Evolutionary conservation across 225 moss, liverwort and hornwort species (phyloP).

Genomic region (Marchantia paleacea): DNA sequence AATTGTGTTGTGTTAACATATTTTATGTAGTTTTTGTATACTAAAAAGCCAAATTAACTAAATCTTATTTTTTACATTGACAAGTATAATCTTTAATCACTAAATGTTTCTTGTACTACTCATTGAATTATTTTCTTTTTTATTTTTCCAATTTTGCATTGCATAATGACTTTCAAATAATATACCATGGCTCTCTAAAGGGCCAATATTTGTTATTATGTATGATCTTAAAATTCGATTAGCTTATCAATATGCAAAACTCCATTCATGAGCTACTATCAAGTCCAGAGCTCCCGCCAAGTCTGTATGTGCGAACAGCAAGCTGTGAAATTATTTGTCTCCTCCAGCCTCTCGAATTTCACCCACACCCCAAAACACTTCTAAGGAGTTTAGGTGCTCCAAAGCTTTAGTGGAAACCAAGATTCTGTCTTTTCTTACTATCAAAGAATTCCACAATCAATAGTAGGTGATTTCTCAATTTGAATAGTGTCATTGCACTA

Average conservation of each 20-base stretch:
- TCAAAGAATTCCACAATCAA: not conserved
- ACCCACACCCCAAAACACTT: not conserved
- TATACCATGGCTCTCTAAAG: no score
- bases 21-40: no score
- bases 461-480: not conserved
- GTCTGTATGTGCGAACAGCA: not conserved
- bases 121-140: no score
- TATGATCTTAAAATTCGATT: no score
- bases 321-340: not conserved
- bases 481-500: not conserved
- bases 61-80: no score
- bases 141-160: no score
- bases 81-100: no score
- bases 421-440: not conserved
- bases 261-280: not conserved
- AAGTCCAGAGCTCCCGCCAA: not conserved
- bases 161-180: no score
- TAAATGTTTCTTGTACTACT: no score
- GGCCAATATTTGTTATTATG: no score
- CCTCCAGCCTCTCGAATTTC: not conserved
- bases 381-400: not conserved
- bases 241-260: not conserved
- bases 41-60: no score
- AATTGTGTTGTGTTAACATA: no score
- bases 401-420: not conserved